Conservation (phyloP, 208 protist species). For the Spongospora subterranea region DNA sequence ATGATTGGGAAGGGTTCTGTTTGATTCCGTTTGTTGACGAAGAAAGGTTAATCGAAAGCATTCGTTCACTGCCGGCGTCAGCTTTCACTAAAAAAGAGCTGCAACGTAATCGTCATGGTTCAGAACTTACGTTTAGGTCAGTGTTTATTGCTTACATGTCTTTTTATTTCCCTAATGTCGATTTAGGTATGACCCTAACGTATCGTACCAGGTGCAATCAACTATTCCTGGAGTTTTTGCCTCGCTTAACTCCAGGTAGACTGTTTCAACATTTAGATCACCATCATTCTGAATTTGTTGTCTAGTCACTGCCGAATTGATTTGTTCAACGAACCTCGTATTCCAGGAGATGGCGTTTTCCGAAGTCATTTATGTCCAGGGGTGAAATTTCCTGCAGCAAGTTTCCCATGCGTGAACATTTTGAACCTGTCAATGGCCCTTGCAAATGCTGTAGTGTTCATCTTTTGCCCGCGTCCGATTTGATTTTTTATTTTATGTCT, state of each 20-base stretch:
- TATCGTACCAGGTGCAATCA: background rate
- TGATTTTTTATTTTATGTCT: background rate
- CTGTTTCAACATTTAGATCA: background rate
- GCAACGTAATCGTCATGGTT: background rate
- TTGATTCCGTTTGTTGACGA: constrained; percentile 89
- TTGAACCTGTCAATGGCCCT: constrained; percentile 32
- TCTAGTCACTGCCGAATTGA: constrained; percentile 27
- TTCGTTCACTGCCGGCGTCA: constrained; percentile 1
- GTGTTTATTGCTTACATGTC: background rate
- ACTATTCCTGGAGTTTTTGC: constrained; percentile 24
- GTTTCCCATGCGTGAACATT: constrained; percentile 12
- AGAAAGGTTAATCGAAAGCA: constrained; percentile 61
- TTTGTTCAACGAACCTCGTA: background rate
- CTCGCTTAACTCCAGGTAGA: background rate
- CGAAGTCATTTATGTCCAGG: background rate
- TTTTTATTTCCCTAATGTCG: background rate
- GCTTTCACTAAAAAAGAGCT: constrained; percentile 18
- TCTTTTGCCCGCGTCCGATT: background rate
- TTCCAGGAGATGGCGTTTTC: background rate
- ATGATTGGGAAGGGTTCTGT: constrained; percentile 77
- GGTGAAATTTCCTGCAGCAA: background rate
- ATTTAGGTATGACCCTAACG: constrained; percentile 15
- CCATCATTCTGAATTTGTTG: background rate
- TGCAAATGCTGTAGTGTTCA: background rate
- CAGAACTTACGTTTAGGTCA: constrained; percentile 21